A percentile compares a stretch with the other conserved stretches of the same genome.
phyloP scores from a whole-genome alignment of 208 protist genomes.

The Trypanosoma lewisi region DNA sequence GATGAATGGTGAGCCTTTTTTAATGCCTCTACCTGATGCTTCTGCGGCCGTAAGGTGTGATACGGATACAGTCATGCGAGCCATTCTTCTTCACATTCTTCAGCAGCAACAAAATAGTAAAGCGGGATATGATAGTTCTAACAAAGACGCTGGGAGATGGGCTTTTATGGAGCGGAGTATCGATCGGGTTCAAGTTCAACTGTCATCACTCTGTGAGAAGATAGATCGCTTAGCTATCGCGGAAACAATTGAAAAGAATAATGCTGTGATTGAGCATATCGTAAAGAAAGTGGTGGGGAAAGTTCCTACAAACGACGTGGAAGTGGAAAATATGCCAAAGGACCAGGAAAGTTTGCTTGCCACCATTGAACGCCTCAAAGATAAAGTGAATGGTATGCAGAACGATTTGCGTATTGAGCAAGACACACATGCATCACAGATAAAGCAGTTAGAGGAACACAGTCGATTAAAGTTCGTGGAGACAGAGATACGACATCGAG shows the following conservation, averaged over 20 bases:
- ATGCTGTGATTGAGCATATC: slow-evolving; percentile 52
- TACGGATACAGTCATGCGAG: slow-evolving; percentile 33
- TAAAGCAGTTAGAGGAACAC: slow-evolving; percentile 51
- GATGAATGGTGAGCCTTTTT: neutral
- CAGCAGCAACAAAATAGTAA: slow-evolving; percentile 30
- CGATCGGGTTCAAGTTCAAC: slow-evolving; percentile 45
- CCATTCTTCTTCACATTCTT: slow-evolving; percentile 47
- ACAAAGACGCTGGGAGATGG: neutral
- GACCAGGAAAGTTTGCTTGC: slow-evolving; percentile 69
- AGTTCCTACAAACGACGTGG: slow-evolving; percentile 39
- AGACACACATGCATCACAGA: slow-evolving; percentile 35
- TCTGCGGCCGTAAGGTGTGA: slow-evolving; percentile 8
- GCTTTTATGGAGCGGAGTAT: slow-evolving; percentile 34
- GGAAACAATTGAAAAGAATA: slow-evolving; percentile 54
- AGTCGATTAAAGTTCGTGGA: slow-evolving; percentile 57
- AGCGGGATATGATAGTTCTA: neutral
- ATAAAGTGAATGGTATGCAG: slow-evolving; percentile 48
- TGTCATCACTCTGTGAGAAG: slow-evolving; percentile 60
- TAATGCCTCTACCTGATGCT: neutral
- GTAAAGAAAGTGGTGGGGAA: slow-evolving; percentile 56
- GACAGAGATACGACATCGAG: slow-evolving; percentile 37
- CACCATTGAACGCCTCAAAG: slow-evolving; percentile 55
- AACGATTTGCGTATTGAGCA: slow-evolving; percentile 56
- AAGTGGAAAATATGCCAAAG: slow-evolving; percentile 50
- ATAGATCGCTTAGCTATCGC: slow-evolving; percentile 65